Conservation (phyloP, 495 filamentous ascomycete species). For the Neurospora sp. region DNA sequence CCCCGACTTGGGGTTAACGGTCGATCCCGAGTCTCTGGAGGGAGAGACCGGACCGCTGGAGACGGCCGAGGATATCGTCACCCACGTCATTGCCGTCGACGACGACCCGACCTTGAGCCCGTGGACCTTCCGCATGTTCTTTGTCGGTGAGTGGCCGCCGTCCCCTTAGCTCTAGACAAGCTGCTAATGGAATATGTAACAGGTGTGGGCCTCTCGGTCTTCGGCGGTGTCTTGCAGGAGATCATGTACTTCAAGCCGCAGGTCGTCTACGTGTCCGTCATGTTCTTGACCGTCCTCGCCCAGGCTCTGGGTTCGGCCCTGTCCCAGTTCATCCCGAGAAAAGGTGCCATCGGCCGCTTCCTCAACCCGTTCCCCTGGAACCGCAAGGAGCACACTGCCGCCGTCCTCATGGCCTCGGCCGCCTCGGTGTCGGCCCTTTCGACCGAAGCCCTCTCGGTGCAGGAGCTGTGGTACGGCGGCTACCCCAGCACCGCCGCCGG, state of each 20-base stretch:
- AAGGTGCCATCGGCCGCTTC: slow-evolving; percentile 22
- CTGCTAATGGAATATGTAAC: not conserved
- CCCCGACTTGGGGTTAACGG: not conserved
- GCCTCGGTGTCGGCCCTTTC: slow-evolving; percentile 26
- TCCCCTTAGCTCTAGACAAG: no score
- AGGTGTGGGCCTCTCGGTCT: slow-evolving; percentile 23
- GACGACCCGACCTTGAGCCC: slow-evolving; percentile 23
- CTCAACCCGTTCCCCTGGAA: slow-evolving; percentile 32
- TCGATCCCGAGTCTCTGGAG: not conserved
- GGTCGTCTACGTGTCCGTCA: slow-evolving; percentile 29
- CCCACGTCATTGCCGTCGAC: slow-evolving; percentile 23
- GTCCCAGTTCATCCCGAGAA: not conserved
- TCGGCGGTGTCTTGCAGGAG: slow-evolving; percentile 17
- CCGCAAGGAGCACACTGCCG: slow-evolving; percentile 36
- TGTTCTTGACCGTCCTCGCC: slow-evolving; percentile 34
- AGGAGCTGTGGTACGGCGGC: slow-evolving; percentile 36
- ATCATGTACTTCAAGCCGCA: slow-evolving; percentile 43
- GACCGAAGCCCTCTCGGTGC: slow-evolving; percentile 29
- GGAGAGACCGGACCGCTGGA: not conserved
- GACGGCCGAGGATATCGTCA: slow-evolving; percentile 20
- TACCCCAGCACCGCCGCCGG: slow-evolving; percentile 23
- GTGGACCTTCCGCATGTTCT: slow-evolving; percentile 23
- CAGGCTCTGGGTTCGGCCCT: not conserved
- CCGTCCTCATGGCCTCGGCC: slow-evolving; percentile 31
- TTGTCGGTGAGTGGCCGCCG: slow-evolving; percentile 19